A percentile compares a stretch with the other conserved stretches of the same genome.
Evolutionary conservation across 805 yeast genomes (phyloP).

Genomic region (Candida ipomoeae): DNA sequence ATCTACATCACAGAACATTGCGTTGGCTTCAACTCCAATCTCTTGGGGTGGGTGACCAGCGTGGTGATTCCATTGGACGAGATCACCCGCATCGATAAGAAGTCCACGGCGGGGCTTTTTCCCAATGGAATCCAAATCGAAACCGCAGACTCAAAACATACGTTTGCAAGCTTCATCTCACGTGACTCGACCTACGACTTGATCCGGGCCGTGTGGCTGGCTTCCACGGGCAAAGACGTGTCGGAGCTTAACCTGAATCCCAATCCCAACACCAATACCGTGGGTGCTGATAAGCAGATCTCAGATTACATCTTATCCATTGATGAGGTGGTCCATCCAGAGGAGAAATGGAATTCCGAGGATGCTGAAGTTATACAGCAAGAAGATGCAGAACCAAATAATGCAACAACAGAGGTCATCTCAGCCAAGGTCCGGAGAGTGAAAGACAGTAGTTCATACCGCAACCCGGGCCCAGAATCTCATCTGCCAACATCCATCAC

Average conservation of each 20-base stretch:
- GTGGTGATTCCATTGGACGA: conserved; percentile 69
- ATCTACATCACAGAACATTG: conserved; percentile 74
- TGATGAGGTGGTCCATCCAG: conserved; percentile 14
- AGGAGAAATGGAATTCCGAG: conserved; percentile 6
- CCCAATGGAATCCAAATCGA: conserved; percentile 83
- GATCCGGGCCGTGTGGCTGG: conserved; percentile 65
- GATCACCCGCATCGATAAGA: conserved; percentile 70
- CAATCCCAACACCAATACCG: conserved; percentile 2
- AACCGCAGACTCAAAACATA: conserved; percentile 60
- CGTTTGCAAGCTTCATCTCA: conserved; percentile 82
- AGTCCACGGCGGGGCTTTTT: conserved; percentile 80
- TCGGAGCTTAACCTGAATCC: conserved; percentile 11
- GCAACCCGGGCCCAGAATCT: conserved; percentile 35
- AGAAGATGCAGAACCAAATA: not conserved
- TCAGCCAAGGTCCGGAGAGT: conserved; percentile 23
- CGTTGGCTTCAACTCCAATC: conserved; percentile 80
- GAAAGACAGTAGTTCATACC: conserved; percentile 35
- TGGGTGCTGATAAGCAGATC: conserved; percentile 9
- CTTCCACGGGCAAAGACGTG: conserved; percentile 16
- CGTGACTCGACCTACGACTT: conserved; percentile 75
- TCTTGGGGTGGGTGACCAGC: conserved; percentile 88
- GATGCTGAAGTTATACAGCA: not conserved
- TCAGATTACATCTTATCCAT: conserved; percentile 15
- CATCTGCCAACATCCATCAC: conserved; percentile 44
- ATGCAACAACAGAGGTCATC: not conserved